phyloP scores from a whole-genome alignment of 352 stramenopile genomes.

The Globisporangium acanthophoron region DNA sequence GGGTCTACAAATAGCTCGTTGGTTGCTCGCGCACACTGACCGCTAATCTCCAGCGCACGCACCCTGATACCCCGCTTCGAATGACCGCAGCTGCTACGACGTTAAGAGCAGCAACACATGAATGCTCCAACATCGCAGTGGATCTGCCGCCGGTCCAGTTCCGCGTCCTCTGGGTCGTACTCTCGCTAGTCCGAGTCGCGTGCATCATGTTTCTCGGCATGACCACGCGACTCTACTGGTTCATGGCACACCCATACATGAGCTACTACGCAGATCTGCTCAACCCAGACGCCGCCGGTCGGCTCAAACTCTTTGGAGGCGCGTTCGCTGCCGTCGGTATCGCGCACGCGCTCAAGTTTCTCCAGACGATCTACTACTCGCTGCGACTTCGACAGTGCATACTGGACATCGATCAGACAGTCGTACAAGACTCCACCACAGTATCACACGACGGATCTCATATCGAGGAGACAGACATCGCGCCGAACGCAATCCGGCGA shows the following conservation, averaged over 20 bases:
- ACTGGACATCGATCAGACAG: not conserved
- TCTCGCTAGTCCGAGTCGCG: not conserved
- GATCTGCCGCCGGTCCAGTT: slow-evolving; percentile 13
- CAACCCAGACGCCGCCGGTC: slow-evolving; percentile 4
- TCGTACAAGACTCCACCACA: not conserved
- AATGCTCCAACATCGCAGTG: slow-evolving; percentile 14
- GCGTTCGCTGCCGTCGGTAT: slow-evolving; percentile 19
- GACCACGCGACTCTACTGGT: slow-evolving; percentile 18
- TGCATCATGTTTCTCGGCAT: slow-evolving; percentile 21
- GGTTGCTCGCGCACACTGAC: too few relatives aligned
- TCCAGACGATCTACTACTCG: slow-evolving; percentile 11
- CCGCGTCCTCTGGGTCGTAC: slow-evolving; percentile 16
- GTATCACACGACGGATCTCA: not conserved
- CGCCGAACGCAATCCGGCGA: too few relatives aligned
- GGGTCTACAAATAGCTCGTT: too few relatives aligned
- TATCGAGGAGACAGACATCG: not conserved
- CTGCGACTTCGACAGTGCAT: not conserved
- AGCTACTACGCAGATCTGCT: slow-evolving; percentile 38
- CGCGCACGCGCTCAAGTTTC: slow-evolving; percentile 12
- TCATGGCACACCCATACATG: slow-evolving; percentile 30
- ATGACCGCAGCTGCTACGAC: not conserved
- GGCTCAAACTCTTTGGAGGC: slow-evolving; percentile 18
- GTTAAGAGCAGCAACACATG: not conserved
- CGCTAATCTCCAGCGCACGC: not conserved
- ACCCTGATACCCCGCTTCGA: not conserved